These are phyloP conservation scores for Amylocarpus encephaloides DNA, from an alignment of 2,329 filamentous ascomycete genomes.

Conservation along the genomic window DNA sequence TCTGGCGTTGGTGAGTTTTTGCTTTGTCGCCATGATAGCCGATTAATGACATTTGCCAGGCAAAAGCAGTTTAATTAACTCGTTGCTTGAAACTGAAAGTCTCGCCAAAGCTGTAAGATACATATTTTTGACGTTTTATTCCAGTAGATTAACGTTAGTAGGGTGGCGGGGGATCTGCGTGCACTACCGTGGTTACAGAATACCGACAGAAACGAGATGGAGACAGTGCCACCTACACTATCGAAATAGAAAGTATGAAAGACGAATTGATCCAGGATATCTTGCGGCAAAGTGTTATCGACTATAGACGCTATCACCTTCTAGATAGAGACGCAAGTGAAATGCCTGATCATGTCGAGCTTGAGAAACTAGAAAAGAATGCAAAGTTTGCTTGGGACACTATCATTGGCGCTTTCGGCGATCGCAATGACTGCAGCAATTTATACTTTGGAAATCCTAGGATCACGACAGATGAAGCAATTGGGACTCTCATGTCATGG, in stretches of 20 bases:
- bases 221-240: constrained; percentile 9
- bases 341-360: background rate
- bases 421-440: constrained; percentile 6
- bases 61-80: constrained; percentile 16
- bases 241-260: constrained; percentile 13
- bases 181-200: constrained; percentile 11
- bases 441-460: constrained; percentile 1
- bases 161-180: constrained; percentile 9
- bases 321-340: constrained; percentile 4
- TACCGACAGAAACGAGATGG: constrained; percentile 9
- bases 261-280: constrained; percentile 10
- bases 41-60: constrained; percentile 6
- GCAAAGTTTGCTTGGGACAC: constrained; percentile 13
- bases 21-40: background rate
- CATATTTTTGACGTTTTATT: background rate
- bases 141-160: background rate
- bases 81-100: constrained; percentile 6
- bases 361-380: constrained; percentile 4
- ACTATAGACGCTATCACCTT: constrained; percentile 12
- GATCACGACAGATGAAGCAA: constrained; percentile 5
- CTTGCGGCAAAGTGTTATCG: constrained; percentile 11
- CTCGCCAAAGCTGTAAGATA: constrained; percentile 14
- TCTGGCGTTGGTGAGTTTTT: constrained; percentile 13
- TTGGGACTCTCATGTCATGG: constrained; percentile 8
- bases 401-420: constrained; percentile 7